Base-by-base conservation (phyloP, 208 protist species). In the Crithidia brevicula region DNA sequence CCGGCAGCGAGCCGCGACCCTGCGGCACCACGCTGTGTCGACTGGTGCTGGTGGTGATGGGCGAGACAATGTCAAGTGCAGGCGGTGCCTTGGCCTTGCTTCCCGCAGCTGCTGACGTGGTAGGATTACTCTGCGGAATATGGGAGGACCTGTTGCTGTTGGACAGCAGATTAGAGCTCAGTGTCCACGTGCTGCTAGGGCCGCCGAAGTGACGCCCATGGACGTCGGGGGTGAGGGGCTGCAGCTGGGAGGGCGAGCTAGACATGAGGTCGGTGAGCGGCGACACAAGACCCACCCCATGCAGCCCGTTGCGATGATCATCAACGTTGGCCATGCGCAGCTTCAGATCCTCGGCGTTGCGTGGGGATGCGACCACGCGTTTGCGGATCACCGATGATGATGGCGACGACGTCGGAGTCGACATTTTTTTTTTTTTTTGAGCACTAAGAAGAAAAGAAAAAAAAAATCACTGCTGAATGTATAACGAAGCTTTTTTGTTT, bases 351-450 rank as follows among this genome's bases (percentile, higher is more conserved):
- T 67, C 52, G 18, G 60, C 43, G 30, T 42, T 74, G 33, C 53
- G 58, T 23, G 69, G 60, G 4, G 60, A 74, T 13, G 61, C 30
- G 6, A 75, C 45, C 18, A 81, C 49, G 16, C 69, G 69, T 52
- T 71, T 80, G 13, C 40, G 47, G 18, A 28, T n/a, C 43, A 67
- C 42, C 15, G 15, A 23, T 2, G 40, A 62, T 18, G 45, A 53
- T 30, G 68, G 27, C 31, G 68, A 67, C 27, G 22, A 54, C 16
- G 42, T 46, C 13, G 53, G 45, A 6, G 25, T 62, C 2, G 61
- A 66, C 60, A 54, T 56, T 15, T 16, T 57, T 38, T 46, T 46
- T 56, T 46, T 56, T 40, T 60, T 20, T 22, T n/a, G 28, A 45
- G 6, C 10, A 52, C 43, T 38, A 4, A 51, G 16, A 23, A 30